Percentiles rank a stretch among this genome's conserved stretches.
phyloP scores from a whole-genome alignment of 345 rosid species.

The Gynandropsis gynandra region DNA sequence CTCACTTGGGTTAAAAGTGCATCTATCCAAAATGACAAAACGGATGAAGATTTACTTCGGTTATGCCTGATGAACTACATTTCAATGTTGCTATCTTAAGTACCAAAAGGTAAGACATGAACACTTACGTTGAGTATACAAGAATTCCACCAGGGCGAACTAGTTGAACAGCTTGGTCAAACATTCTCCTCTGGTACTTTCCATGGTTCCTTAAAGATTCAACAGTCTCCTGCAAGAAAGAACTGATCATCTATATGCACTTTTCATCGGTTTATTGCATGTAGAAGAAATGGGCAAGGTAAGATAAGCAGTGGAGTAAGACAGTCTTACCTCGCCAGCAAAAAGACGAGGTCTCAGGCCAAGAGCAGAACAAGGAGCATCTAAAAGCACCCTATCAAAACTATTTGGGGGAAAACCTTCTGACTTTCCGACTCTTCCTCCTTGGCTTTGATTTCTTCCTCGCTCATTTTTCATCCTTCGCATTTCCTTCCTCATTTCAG shows the following conservation, averaged over 20 bases:
- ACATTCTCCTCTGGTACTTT: slow-evolving; percentile 79
- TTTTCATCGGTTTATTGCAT: too few species aligned
- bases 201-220: slow-evolving; percentile 79
- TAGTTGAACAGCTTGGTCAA: slow-evolving; percentile 95
- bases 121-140: slow-evolving; percentile 90
- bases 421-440: slow-evolving; percentile 73
- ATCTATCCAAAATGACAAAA: slow-evolving; percentile 45
- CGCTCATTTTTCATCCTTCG: slow-evolving; percentile 79
- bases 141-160: slow-evolving; percentile 91
- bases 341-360: slow-evolving; percentile 94
- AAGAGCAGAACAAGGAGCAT: slow-evolving; percentile 99
- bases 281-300: slow-evolving; percentile 4
- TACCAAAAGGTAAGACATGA: not conserved
- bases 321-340: slow-evolving; percentile 61
- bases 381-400: slow-evolving; percentile 91
- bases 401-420: slow-evolving; percentile 74
- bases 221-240: slow-evolving; percentile 72
- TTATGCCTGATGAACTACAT: too few species aligned
- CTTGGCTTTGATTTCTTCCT: slow-evolving; percentile 75
- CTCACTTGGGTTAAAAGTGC: slow-evolving; percentile 95
- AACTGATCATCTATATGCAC: too few species aligned
- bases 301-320: not conserved
- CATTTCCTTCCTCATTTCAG: slow-evolving; percentile 62
- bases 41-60: too few species aligned
- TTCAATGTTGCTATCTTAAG: too few species aligned